A percentile compares a stretch with the other conserved stretches of the same genome.
These are phyloP conservation scores for Hypoxylon sp. DNA, from an alignment of 2,329 filamentous ascomycete genomes.

Conservation along the genomic window DNA sequence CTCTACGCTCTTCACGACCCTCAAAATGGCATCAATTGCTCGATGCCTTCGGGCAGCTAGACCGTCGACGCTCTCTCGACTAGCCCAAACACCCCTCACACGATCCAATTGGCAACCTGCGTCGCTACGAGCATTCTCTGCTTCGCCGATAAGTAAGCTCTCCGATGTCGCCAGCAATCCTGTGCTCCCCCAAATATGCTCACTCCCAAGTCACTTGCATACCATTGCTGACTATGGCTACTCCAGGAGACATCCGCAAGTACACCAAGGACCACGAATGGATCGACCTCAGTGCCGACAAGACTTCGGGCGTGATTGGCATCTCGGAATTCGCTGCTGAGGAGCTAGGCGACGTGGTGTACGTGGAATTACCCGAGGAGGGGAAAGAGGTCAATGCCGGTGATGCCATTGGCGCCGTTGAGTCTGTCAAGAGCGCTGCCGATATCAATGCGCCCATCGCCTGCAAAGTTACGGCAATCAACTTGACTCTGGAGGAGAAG, in stretches of 20 bases:
- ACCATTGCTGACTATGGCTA: slow-evolving; percentile 3
- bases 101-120: slow-evolving; percentile 56
- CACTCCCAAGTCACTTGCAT: slow-evolving; percentile 1
- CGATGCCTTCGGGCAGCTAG: slow-evolving; percentile 66
- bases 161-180: slow-evolving; percentile 55
- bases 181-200: slow-evolving; percentile 53
- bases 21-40: slow-evolving; percentile 68
- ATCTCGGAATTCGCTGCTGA: slow-evolving; percentile 94
- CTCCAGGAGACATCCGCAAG: slow-evolving; percentile 75
- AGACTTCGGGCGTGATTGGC: slow-evolving; percentile 83
- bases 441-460: slow-evolving; percentile 92
- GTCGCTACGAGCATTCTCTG: slow-evolving; percentile 62
- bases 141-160: slow-evolving; percentile 60
- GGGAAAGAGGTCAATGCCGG: slow-evolving; percentile 78
- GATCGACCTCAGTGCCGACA: slow-evolving; percentile 88
- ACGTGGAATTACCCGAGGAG: slow-evolving; percentile 87
- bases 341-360: slow-evolving; percentile 95
- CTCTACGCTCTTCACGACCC: background rate
- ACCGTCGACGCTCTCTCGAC: slow-evolving; percentile 60
- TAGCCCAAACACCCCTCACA: slow-evolving; percentile 52
- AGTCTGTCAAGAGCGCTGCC: slow-evolving; percentile 98
- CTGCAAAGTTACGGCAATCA: slow-evolving; percentile 81
- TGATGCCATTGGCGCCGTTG: slow-evolving; percentile 92
- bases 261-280: slow-evolving; percentile 99
- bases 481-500: slow-evolving; percentile 83